Evolutionary conservation across 176 grass and related monocot genomes (phyloP), one percentile per base, ranked within the genome.

Genomic region (Bonia amplexicaulis): DNA sequence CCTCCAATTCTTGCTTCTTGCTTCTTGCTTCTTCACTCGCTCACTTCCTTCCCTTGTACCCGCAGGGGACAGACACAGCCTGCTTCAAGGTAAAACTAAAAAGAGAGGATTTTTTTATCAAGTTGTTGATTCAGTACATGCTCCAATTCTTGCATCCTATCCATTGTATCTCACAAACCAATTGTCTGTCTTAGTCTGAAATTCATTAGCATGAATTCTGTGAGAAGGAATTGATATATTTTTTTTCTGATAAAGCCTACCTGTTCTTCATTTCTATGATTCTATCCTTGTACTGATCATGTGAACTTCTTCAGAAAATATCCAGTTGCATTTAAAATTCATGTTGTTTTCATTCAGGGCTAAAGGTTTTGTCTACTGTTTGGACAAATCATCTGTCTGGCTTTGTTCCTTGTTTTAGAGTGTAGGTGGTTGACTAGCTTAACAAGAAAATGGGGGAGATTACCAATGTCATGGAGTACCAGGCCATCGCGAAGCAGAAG

Each of bases 391-490:
- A 81, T 68, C 22, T 19, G 16, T 39, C 26, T 7, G 39, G 12
- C 4, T 54, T 23, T 37, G 16, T 67, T 87, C 39, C 66, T 82
- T 74, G 71, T 20, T 73, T 45, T 76, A 61, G 61, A 69, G 37
- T 78, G 81, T 29, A 40, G 75, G 75, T 44, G 73, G 81, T 31
- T 80, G 57, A 49, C 15, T 26, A 67, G 39, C 23, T 55, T 22
- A 12, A 6, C 22, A 35, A 5, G 1, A 23, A 69, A 61, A 90
- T 90, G 88, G 84, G 86, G 86, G 91, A 91, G 90, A 84, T 96
- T 77, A 99, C 96, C 79, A 99, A 99, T 86, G 93, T 99, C 75
- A 91, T 13, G 66, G 96, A 96, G 91, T 99, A 96, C 77, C 80
- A 99, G 85, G 84, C 83, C 71, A 96, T 99, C 49, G 96, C 96